Evolutionary conservation across 2,329 filamentous ascomycete genomes (phyloP).

Genomic region (Cytospora paraplurivora): DNA sequence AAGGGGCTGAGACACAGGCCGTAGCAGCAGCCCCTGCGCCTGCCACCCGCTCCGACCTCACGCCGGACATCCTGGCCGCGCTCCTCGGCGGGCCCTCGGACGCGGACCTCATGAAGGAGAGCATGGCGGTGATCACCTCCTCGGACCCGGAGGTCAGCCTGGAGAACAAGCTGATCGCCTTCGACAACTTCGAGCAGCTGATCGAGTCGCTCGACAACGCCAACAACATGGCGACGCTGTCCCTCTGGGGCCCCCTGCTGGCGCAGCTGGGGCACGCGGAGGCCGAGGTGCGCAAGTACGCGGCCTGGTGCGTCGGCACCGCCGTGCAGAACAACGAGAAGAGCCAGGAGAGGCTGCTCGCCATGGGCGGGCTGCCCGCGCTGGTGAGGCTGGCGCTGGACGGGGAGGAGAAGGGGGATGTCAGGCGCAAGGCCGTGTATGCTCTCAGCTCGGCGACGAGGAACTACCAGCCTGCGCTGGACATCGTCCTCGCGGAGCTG

Average conservation of each 20-base stretch:
- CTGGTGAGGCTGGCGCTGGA: conserved; percentile 67
- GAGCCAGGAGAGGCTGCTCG: conserved; percentile 71
- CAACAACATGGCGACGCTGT: conserved; percentile 82
- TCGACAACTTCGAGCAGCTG: conserved; percentile 93
- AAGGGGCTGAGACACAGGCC: conserved; percentile 33
- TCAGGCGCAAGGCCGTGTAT: conserved; percentile 85
- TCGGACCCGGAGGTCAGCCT: conserved; percentile 63
- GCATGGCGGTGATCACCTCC: conserved; percentile 75
- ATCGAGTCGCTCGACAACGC: conserved; percentile 95
- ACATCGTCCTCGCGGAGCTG: conserved; percentile 65
- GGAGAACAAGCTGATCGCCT: conserved; percentile 78
- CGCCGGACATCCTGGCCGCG: conserved; percentile 69
- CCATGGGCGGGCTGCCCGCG: conserved; percentile 66
- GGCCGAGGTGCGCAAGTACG: conserved; percentile 75
- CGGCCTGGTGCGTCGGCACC: conserved; percentile 92
- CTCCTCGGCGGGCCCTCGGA: conserved; percentile 85
- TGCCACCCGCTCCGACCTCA: conserved; percentile 50
- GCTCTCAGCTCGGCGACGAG: conserved; percentile 83
- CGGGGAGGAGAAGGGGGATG: conserved; percentile 60
- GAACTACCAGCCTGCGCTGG: conserved; percentile 86
- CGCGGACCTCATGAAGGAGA: conserved; percentile 85
- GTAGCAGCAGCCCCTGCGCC: conserved; percentile 34
- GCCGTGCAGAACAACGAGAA: conserved; percentile 95
- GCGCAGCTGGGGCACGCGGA: conserved; percentile 68
- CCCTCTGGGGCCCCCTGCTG: conserved; percentile 81